Evolutionary conservation across 768 basidiomycete genomes (phyloP).

Genomic region (Megacollybia marginata): DNA sequence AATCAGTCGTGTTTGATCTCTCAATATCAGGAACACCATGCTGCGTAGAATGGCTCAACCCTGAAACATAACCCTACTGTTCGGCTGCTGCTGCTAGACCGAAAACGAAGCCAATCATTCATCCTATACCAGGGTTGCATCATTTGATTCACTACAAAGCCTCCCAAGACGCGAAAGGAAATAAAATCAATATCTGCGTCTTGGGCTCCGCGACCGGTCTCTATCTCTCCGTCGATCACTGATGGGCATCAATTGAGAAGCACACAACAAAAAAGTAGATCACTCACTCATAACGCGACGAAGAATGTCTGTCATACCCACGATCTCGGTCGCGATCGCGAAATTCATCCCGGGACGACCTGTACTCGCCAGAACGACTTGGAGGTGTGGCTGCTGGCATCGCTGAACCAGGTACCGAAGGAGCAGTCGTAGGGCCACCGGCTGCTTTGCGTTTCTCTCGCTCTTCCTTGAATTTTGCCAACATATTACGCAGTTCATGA

Average conservation of each 20-base stretch:
- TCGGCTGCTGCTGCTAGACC: no score
- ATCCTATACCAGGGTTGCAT: no score
- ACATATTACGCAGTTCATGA: constrained; percentile 94
- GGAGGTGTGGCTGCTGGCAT: constrained; percentile 31
- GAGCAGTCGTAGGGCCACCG: constrained; percentile 34
- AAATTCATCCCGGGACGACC: constrained; percentile 50
- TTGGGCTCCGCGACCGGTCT: constrained; percentile 69
- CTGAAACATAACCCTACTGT: no score
- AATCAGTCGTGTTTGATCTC: no score
- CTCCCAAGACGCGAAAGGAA: constrained; percentile 13
- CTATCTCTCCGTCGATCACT: constrained; percentile 68
- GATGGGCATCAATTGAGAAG: constrained; percentile 10
- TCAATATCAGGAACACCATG: no score
- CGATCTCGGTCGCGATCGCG: constrained; percentile 65
- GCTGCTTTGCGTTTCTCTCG: constrained; percentile 73
- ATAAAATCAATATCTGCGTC: constrained; percentile 41
- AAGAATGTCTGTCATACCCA: constrained; percentile 60
- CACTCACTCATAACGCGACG: constrained; percentile 70
- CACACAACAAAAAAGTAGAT: constrained; percentile 10
- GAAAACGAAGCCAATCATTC: no score
- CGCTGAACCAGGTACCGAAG: constrained; percentile 25
- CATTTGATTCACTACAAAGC: background rate
- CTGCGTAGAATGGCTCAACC: no score
- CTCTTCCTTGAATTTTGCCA: constrained; percentile 84
- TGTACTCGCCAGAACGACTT: constrained; percentile 43